These are phyloP conservation scores for Podila clonocystis DNA, from an alignment of 192 early-diverging fungal species.

Conservation along the genomic window DNA sequence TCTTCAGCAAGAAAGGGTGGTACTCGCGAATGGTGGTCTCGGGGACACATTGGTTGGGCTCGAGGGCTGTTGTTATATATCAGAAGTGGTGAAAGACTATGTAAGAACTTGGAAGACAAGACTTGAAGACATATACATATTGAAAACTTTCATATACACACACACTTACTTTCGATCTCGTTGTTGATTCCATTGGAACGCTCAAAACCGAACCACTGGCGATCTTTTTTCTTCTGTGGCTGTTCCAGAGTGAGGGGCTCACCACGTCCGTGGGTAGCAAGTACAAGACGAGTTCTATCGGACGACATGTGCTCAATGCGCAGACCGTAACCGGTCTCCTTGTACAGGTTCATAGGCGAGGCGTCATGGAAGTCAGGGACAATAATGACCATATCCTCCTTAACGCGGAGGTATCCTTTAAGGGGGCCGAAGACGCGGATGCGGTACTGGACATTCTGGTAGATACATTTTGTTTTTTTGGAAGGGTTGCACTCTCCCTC, in stretches of 20 bases:
- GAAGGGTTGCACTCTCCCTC: conserved; percentile 6
- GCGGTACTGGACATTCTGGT: conserved; percentile 23
- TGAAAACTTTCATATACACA: too few relatives aligned
- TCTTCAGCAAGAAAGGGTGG: conserved; percentile 4
- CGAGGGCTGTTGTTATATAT: neutral
- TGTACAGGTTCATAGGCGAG: neutral
- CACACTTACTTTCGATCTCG: too few relatives aligned
- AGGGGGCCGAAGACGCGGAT: conserved; percentile 4
- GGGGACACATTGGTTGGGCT: neutral
- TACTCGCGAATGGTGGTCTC: neutral
- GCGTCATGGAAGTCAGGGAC: neutral
- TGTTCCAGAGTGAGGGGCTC: neutral
- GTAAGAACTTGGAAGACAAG: neutral
- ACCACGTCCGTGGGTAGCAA: neutral
- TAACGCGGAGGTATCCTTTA: conserved; percentile 7
- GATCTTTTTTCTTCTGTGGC: neutral
- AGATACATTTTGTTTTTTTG: conserved; percentile 14
- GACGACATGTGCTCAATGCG: neutral
- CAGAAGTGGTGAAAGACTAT: neutral
- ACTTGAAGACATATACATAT: neutral
- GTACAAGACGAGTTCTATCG: neutral
- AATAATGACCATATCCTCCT: neutral
- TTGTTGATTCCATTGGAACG: too few relatives aligned
- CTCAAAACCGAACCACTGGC: conserved; percentile 4
- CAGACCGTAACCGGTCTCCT: conserved; percentile 13